Base-by-base conservation (phyloP, 805 yeast species). In the Candida alai region DNA sequence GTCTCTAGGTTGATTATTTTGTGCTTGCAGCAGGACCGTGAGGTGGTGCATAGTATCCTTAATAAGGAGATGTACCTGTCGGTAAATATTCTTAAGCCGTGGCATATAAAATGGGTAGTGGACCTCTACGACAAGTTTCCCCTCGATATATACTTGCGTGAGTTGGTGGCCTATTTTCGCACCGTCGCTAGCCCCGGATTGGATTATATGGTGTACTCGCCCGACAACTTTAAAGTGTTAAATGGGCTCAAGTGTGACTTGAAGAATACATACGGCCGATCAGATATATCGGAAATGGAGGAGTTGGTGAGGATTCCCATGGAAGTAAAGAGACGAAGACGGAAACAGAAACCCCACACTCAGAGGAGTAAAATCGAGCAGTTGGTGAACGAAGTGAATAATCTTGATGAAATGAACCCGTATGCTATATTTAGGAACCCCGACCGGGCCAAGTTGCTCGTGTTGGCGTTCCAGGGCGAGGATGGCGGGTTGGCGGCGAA, bases 91-190 rank as follows among this genome's bases (percentile, higher is more conserved):
- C 38, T 50, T 17, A 47, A 48, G 30, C 39, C 44, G 7, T 62
- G 67, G 67, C 61, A 61, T 19, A 47, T 59, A 11, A 50, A 54
- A 31, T 36, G 48, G 13, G 56, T 54, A 7, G 51, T 52, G 2
- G 62, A 56, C 20, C 45, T 61, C 26, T 47, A 39, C 29, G 24
- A 31, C 2, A 53, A 52, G 28, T 62, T 62, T 36, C 68, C 68
- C 13, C 37, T 44, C 21, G 68, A 62, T 34, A 51, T 47, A 12
- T 42, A 50, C 16, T 42, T 62, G 23, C 49, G 42, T 24, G 39
- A 41, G 9, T 37, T 60, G 13, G 27, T 60, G 14, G 41, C 45
- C 1, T 37, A 53, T 6, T 57, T 37, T 46, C 43, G 31, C 37
- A 43, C 17, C 10, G 47, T 14, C 11, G n/a, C n/a, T n/a, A 44